Percentiles rank a stretch among this genome's conserved stretches.
Conservation (phyloP, 352 stramenopile species). For the Phytophthora vignae region DNA sequence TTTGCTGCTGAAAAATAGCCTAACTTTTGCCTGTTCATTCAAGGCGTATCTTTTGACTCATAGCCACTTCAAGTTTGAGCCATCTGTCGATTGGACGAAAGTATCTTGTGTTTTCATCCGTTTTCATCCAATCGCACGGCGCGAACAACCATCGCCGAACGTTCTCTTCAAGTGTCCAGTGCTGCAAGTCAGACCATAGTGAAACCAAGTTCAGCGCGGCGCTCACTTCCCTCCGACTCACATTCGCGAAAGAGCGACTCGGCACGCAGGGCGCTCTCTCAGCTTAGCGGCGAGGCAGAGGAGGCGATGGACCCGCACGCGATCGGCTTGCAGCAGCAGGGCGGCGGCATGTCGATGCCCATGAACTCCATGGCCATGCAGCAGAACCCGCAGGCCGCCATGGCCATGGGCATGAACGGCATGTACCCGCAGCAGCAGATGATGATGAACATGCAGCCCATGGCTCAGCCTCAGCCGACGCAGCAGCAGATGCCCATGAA, state of each 20-base stretch:
- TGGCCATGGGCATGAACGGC: conserved; percentile 46
- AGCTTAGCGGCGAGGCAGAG: conserved; percentile 4
- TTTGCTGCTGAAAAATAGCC: conserved; percentile 7
- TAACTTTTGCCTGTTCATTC: neutral
- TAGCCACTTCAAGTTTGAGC: conserved; percentile 14
- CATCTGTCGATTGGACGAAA: conserved; percentile 28
- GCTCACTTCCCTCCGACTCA: conserved; percentile 1
- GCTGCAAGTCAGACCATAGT: conserved; percentile 36
- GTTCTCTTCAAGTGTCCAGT: conserved; percentile 49
- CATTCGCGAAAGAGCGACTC: conserved; percentile 36
- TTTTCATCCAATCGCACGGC: conserved; percentile 24
- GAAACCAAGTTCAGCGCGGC: conserved; percentile 19
- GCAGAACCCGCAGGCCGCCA: conserved; percentile 38
- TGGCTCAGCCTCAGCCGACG: no score
- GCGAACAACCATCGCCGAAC: conserved; percentile 11
- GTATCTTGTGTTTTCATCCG: conserved; percentile 19
- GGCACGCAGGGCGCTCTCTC: neutral
- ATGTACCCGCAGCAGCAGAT: conserved; percentile 55
- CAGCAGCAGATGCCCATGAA: conserved; percentile 32
- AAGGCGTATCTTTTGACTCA: neutral
- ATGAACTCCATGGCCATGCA: conserved; percentile 65
- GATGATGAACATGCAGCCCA: conserved; percentile 57
- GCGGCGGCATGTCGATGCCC: conserved; percentile 57
- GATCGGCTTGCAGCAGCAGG: conserved; percentile 60
- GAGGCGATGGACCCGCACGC: conserved; percentile 67